Evolutionary conservation across 2,329 filamentous ascomycete species (phyloP), one percentile per base, ranked within the genome.

Genomic region (Thelonectria blattea): DNA sequence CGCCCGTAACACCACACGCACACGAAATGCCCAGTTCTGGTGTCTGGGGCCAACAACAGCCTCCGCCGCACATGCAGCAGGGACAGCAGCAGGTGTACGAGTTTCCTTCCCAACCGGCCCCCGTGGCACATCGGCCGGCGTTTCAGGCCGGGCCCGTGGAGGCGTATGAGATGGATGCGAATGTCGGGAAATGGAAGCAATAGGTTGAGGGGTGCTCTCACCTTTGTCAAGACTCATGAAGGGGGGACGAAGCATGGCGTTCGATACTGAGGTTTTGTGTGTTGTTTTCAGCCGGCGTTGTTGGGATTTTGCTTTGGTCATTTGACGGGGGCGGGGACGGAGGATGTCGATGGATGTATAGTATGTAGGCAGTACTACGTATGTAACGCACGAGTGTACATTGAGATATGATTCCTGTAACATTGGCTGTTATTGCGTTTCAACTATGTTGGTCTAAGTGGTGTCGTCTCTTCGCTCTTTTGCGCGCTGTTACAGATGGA

Each of bases 81-180:
- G 63, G 45, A 11, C 39, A 64, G 8, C 65, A 65, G 4, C 64
- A 58, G 2, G 61, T 62, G 6, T 68, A 66, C 30, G 64, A 65
- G 43, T 64, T 57, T 37, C 60, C 57, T 1, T 56, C 56, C 3
- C 51, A 56, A 52, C 58, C 60, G 30, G 52, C 52, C 5, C 63
- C 60, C 37, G 27, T 61, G 48, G n/a, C 58, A 43, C 17, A 62
- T 22, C 41, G 48, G 7, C 62, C 71, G 3, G 67, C 70, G 3
- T 79, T 73, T 71, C 73, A 78, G 49, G 70, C 76, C 1, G 77
- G 77, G 3, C 76, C 75, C 2, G 70, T 76, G 30, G 69, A 74
- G 20, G 62, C 67, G 9, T 75, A 74, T 48, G 73, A 79, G 51
- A 48, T 75, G 53, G 70, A 71, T 51, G 66, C 68, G 6, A 67